These are phyloP conservation scores for Perilla frutescens DNA, from an alignment of 257 asterid genomes.

Conservation along the genomic window DNA sequence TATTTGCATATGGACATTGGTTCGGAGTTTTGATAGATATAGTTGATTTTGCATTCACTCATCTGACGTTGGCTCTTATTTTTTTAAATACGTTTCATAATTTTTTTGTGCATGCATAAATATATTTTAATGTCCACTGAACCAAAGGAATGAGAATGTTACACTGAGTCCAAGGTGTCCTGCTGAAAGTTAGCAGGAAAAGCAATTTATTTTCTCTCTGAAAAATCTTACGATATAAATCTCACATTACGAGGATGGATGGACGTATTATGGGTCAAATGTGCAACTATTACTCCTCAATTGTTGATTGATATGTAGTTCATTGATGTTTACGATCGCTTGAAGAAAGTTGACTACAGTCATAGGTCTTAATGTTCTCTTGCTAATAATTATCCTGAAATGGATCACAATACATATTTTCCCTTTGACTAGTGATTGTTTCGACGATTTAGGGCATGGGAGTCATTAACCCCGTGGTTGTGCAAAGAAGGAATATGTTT, in stretches of 20 bases:
- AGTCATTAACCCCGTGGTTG: neutral
- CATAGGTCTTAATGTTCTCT: neutral
- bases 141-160: neutral
- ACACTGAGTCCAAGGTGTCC: neutral
- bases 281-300: neutral
- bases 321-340: neutral
- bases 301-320: neutral
- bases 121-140: conserved; percentile 8
- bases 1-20: neutral
- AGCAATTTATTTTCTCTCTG: neutral
- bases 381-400: neutral
- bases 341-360: neutral
- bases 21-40: neutral
- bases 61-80: neutral
- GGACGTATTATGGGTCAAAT: neutral
- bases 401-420: neutral
- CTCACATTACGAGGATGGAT: neutral
- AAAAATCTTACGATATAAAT: neutral
- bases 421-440: neutral
- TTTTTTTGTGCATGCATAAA: neutral
- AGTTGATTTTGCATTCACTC: neutral
- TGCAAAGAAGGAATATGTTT: neutral
- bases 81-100: neutral
- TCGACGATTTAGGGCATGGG: neutral
- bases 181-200: neutral